Evolutionary conservation across 2,329 filamentous ascomycete genomes (phyloP).

Genomic region (Ilyonectria sp.): DNA sequence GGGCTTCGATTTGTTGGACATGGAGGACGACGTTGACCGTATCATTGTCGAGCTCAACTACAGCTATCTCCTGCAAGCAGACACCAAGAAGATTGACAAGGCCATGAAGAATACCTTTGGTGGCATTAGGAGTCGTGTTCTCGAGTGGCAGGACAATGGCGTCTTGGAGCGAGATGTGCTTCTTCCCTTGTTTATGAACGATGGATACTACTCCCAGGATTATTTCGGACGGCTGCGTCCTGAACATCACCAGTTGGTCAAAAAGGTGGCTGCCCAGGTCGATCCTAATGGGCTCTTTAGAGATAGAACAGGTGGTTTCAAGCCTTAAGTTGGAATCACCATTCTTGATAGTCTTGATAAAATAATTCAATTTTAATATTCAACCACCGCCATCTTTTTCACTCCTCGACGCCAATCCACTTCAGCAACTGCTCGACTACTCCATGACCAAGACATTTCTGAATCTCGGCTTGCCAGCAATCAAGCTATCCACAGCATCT

Average conservation of each 20-base stretch:
- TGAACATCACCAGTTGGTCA: constrained; percentile 53
- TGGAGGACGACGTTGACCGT: constrained; percentile 56
- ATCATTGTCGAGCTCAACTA: constrained; percentile 62
- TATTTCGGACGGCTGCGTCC: constrained; percentile 58
- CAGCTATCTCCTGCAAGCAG: constrained; percentile 51
- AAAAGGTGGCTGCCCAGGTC: constrained; percentile 51
- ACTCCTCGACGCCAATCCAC: neutral
- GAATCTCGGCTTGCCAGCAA: constrained; percentile 61
- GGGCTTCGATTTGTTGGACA: constrained; percentile 57
- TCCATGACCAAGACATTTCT: constrained; percentile 61
- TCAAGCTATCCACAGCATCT: constrained; percentile 60
- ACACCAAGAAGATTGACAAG: constrained; percentile 47
- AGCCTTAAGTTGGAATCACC: constrained; percentile 40
- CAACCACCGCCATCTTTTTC: neutral
- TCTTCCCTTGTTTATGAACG: constrained; percentile 61
- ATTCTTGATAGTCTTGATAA: neutral
- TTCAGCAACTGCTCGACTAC: constrained; percentile 34
- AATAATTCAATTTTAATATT: neutral
- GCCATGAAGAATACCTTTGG: constrained; percentile 22
- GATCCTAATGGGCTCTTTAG: constrained; percentile 57
- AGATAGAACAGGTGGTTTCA: constrained; percentile 59
- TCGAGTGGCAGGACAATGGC: constrained; percentile 50
- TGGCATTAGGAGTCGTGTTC: constrained; percentile 7
- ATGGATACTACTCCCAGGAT: constrained; percentile 59
- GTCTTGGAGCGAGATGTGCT: constrained; percentile 52